Evolutionary conservation across 306 rosid species (phyloP), one percentile per base, ranked within the genome.

Genomic region (Lotus japonicus): DNA sequence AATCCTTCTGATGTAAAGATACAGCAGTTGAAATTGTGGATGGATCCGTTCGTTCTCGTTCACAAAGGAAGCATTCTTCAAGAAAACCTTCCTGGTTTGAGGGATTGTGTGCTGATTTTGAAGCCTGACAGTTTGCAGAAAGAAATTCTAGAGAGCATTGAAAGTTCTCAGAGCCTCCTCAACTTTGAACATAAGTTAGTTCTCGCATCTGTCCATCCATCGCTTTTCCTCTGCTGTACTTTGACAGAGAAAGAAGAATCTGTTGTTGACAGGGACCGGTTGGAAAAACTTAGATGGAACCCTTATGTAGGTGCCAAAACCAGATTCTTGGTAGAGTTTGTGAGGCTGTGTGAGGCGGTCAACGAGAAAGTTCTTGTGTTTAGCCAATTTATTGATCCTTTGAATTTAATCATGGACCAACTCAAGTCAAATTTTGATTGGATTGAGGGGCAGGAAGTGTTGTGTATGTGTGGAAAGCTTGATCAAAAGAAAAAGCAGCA

Each of bases 11-110:
- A 72, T 19, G 23, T 28, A 0, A 62, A 39, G 59, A 81, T 81
- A 41, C 6, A 41, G 4, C 65, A 76, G 28, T 70, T 81, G 3
- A 81, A 76, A 12, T 12, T n/a, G 9, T 23, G 67, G 19, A 67
- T 81, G 81, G 75, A 69, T 48, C 76, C 84, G 0, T 76, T 76
- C 58, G 84, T 81, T 11, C 75, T 76, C 68, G 76, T 81, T 26
- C 68, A 81, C 70, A 72, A 76, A 54, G 81, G 81, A 6, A 61
- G 65, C 28, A 76, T 81, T 33, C 84, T 81, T 53, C 46, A 54
- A 15, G 72, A 76, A 10, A 76, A 33, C 11, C 84, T 81, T 71
- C 81, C 72, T 19, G 84, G 84, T 6, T 49, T 76, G 68, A 76
- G 72, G 31, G 59, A 76, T 1, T 76, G 81, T 62, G 72, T 81